phyloP scores from a whole-genome alignment of 192 early-diverging fungal genomes.

The Umbelopsis sp. region DNA sequence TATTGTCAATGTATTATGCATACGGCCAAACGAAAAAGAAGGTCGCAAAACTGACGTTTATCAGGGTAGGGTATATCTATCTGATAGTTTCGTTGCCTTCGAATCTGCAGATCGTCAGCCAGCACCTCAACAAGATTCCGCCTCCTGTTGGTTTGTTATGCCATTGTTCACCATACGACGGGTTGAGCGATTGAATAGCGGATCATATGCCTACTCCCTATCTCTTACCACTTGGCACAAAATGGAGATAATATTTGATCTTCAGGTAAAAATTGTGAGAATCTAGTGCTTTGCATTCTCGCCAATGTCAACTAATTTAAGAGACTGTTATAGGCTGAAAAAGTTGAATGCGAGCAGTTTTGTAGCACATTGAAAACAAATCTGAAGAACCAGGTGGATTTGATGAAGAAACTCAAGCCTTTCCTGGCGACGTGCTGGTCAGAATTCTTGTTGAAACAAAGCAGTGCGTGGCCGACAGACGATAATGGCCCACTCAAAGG shows the following conservation, averaged over 20 bases:
- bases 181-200: constrained; percentile 71
- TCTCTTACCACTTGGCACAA: constrained; percentile 37
- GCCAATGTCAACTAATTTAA: too few relatives aligned
- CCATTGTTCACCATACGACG: constrained; percentile 80
- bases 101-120: constrained; percentile 57
- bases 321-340: not conserved
- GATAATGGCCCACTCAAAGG: constrained; percentile 55
- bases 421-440: constrained; percentile 82
- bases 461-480: constrained; percentile 23
- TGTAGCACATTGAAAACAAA: constrained; percentile 77
- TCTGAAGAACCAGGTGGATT: constrained; percentile 68
- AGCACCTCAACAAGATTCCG: constrained; percentile 37
- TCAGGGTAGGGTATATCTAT: constrained; percentile 70
- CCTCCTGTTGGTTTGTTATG: constrained; percentile 68
- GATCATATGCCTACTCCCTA: constrained; percentile 30
- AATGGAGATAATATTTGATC: constrained; percentile 14
- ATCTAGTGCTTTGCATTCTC: too few relatives aligned
- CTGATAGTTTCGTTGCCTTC: constrained; percentile 78
- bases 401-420: constrained; percentile 83
- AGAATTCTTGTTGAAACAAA: constrained; percentile 69
- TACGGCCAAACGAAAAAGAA: constrained; percentile 18
- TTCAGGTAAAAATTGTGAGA: too few relatives aligned
- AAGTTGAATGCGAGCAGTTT: constrained; percentile 71
- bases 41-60: constrained; percentile 36
- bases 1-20: constrained; percentile 59